Conservation (phyloP, 192 early-diverging fungal species). For the Geranomyces variabilis region DNA sequence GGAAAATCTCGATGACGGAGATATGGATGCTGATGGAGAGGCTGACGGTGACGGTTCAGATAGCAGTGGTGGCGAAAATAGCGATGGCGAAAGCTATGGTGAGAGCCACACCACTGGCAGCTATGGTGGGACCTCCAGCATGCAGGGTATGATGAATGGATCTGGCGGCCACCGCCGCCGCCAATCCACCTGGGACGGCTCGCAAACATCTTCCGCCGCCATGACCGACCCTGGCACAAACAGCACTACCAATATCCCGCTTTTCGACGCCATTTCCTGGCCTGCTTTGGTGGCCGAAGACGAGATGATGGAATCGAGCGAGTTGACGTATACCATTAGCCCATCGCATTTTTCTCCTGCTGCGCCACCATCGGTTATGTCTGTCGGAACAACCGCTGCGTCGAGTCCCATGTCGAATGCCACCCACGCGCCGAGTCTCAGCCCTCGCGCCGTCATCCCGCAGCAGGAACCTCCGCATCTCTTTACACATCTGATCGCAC, state of each 20-base stretch:
- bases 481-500: slow-evolving; percentile 39
- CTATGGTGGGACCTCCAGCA: not conserved
- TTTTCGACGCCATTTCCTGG: slow-evolving; percentile 4
- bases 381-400: not conserved
- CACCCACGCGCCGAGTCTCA: no score
- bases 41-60: slow-evolving; percentile 15
- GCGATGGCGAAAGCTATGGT: not conserved
- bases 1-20: slow-evolving; percentile 1
- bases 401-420: not conserved
- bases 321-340: not conserved
- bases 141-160: not conserved
- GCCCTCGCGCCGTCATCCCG: no score
- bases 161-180: no score
- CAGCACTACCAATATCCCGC: not conserved
- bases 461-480: slow-evolving; percentile 17
- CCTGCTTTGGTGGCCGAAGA: not conserved
- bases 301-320: no score
- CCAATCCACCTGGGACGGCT: not conserved
- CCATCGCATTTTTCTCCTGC: not conserved
- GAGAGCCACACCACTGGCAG: not conserved
- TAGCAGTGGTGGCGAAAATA: not conserved
- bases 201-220: not conserved
- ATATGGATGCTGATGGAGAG: not conserved
- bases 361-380: not conserved
- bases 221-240: not conserved